phyloP scores from a whole-genome alignment of 2,329 filamentous ascomycete species.

The Xylariaceae sp. region DNA sequence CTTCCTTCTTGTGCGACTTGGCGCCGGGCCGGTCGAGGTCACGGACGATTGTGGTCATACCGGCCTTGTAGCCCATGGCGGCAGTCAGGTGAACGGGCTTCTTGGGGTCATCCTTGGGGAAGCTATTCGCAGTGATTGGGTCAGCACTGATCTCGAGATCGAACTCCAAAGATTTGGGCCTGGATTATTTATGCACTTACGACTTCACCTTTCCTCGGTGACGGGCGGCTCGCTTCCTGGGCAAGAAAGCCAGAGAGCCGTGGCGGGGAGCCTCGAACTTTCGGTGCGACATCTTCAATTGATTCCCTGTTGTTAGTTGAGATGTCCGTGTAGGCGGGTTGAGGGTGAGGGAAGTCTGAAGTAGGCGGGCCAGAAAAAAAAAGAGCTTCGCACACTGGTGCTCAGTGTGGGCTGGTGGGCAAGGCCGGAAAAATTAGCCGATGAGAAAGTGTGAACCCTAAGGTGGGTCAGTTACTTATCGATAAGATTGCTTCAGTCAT shows the following conservation, averaged over 20 bases:
- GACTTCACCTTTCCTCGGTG: conserved; percentile 98
- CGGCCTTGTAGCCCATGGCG: conserved; percentile 99
- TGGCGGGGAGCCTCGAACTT: conserved; percentile 85
- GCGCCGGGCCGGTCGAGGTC: conserved; percentile 98
- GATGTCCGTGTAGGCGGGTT: conserved; percentile 23
- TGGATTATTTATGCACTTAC: conserved; percentile 53
- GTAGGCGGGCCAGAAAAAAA: conserved; percentile 2
- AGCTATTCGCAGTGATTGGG: conserved; percentile 51
- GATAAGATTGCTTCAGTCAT: no score
- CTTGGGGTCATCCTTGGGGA: conserved; percentile 99
- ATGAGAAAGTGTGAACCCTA: neutral
- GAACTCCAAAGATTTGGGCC: conserved; percentile 15
- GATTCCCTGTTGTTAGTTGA: conserved; percentile 30
- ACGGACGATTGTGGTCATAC: conserved; percentile 99
- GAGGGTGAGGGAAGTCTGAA: conserved; percentile 16
- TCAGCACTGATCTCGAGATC: conserved; percentile 15
- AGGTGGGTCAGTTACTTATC: no score
- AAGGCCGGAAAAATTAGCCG: neutral
- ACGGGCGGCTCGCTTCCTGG: conserved; percentile 86
- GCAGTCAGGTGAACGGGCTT: conserved; percentile 99
- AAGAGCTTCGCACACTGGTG: no score
- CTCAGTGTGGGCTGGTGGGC: neutral
- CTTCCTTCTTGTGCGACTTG: conserved; percentile 99
- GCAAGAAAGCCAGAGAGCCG: conserved; percentile 85
- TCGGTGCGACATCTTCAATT: conserved; percentile 44